Conservation (phyloP, 192 early-diverging fungal genomes). For the Kappamyces sp. region DNA sequence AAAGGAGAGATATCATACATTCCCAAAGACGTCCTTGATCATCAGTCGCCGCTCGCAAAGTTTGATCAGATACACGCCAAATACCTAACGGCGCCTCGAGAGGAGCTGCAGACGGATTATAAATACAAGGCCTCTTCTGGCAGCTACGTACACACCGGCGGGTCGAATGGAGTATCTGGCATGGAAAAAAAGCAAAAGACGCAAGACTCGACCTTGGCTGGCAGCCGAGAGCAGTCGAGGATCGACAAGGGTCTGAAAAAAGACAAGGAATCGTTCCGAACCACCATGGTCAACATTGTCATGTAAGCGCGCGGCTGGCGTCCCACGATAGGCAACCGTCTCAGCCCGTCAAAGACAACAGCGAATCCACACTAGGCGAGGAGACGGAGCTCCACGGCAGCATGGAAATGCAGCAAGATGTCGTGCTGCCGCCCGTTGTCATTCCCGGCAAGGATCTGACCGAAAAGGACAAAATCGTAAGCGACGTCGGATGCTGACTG, state of each 20-base stretch:
- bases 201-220: background rate
- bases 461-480: conserved; percentile 19
- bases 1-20: conserved; percentile 39
- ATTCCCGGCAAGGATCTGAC: background rate
- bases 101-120: conserved; percentile 7
- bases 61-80: conserved; percentile 38
- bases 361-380: too few species aligned
- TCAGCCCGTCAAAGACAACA: too few species aligned
- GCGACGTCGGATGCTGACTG: background rate
- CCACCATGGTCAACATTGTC: conserved; percentile 52
- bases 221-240: background rate
- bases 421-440: background rate
- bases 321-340: too few species aligned
- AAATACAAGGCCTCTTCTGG: background rate
- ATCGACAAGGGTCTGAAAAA: conserved; percentile 39
- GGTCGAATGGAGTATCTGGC: background rate
- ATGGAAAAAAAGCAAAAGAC: too few species aligned
- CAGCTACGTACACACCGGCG: conserved; percentile 1
- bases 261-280: conserved; percentile 53
- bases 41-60: conserved; percentile 26
- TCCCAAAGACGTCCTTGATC: conserved; percentile 24
- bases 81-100: conserved; percentile 21
- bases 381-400: too few species aligned
- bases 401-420: background rate
- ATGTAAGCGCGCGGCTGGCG: conserved; percentile 31